Conservation (phyloP, 179 eudicot species). For the Camellia oleifera region DNA sequence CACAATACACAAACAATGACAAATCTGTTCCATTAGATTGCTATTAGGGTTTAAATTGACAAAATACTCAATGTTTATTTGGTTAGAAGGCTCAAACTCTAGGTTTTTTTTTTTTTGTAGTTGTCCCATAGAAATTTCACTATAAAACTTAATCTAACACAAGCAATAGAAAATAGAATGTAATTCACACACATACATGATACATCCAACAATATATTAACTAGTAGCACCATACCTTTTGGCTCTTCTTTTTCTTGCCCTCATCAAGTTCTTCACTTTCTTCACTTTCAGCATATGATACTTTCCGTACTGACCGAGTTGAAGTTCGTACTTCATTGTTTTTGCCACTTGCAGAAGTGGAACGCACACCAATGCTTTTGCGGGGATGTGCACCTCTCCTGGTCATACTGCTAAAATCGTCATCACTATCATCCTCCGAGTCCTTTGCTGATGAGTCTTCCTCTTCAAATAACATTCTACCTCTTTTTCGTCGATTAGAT, state of each 20-base stretch:
- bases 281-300: conserved; percentile 97
- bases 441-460: conserved; percentile 79
- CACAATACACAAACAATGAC: background rate
- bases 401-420: conserved; percentile 37
- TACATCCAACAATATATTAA: conserved; percentile 11
- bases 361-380: conserved; percentile 43
- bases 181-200: background rate
- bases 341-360: conserved; percentile 30
- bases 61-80: no score
- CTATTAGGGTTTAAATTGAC: no score
- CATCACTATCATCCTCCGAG: conserved; percentile 74
- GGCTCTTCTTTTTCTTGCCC: conserved; percentile 62
- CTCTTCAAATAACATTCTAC: conserved; percentile 51
- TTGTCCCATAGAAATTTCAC: background rate
- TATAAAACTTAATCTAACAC: background rate
- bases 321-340: conserved; percentile 77
- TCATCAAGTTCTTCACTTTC: conserved; percentile 93
- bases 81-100: background rate
- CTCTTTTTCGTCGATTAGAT: conserved; percentile 52
- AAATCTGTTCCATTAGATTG: background rate
- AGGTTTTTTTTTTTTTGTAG: no score
- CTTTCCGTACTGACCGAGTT: conserved; percentile 74
- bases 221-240: conserved; percentile 52
- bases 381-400: conserved; percentile 48
- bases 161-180: background rate